Evolutionary conservation across 768 basidiomycete genomes (phyloP), one percentile per base, ranked within the genome.

Genomic region (Clitopilus passeckerianus): DNA sequence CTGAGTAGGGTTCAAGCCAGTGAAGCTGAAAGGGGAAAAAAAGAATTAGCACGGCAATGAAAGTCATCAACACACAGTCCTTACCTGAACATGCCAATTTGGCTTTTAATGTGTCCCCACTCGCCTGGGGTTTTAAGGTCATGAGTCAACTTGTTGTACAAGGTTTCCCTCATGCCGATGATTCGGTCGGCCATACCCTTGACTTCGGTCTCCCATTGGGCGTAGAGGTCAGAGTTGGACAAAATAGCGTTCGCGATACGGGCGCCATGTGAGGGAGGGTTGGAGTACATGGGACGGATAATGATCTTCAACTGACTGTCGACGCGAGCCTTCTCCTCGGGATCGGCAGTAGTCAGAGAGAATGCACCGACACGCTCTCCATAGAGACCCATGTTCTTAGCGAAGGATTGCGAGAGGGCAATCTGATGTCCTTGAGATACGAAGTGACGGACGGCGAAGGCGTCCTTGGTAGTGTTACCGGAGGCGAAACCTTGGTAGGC

Each of bases 401-500:
- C 97, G 73, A 97, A 99, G 35, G 92, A 95, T 72, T 99, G 97
- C 63, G 90, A 83, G 23, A 98, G 83, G 27, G 95, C 91, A 66
- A 95, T 74, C 69, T 95, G 89, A 77, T 97, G 95, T 22, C 93
- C 92, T 71, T 93, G 80, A 18, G 86, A 80, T 57, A 96, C 91
- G 72, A 99, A 98, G 77, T 96, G 86, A 64, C 96, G 91, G 60
- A 98, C 86, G 33, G 96, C 94, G 73, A 93, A 95, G 10, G 96
- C 97, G 69, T 99, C 97, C 58, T 86, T 87, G 64, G 87, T 72
- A 64, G 93, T 94, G 56, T 87, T 87, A 55, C 97, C 97, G 22
- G 95, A 97, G 34, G 97, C 96, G 72, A 99, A 99, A 56, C 97
- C 97, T 75, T 97, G 94, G 80, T 99, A 99, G 15, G 97, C 96